Base-by-base conservation (phyloP, 2,329 filamentous ascomycete species). In the Aspergillus quadricinctus region DNA sequence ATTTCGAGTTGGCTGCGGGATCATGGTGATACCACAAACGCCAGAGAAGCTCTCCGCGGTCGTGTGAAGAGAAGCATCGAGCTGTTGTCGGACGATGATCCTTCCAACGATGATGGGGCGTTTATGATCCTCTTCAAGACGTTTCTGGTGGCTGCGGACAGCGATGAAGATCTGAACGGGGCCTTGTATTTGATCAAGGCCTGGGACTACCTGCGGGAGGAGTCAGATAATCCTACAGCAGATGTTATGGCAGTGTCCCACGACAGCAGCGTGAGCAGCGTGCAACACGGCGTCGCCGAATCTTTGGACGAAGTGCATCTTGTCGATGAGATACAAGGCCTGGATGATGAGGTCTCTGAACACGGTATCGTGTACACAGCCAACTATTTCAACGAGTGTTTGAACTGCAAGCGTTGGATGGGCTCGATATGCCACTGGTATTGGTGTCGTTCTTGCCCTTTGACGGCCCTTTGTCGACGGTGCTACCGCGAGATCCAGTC, bases 1-100 rank as follows among this genome's bases (percentile, higher is more conserved):
- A 46, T 53, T n/a, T 53, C 51, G 40, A 48, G 40, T 25, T 53
- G 51, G 51, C 40, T 53, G 17, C 40, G 40, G 41, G 21, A 48
- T n/a, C 41, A 48, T 25, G 51, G 41, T n/a, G 51, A 53, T 48
- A 6, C 49, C 8, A 48, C 19, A 4, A 53, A 51, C 21, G 57
- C 56, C 17, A 19, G 50, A 31, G 21, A 45, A 6, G 53, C 41
- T 48, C 57, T 59, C 17, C 28, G 54, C 28, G 50, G 51, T 7
- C 29, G 41, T 8, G 52, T 56, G 11, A 54, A 52, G 25, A 11
- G 23, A 35, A 17, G 31, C 14, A 35, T 35, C 31, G 31, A 35
- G 8, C 48, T 56, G 10, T 27, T 56, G 10, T 53, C 50, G 23
- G 54, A 53, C 8, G 46, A 56, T 11, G 27, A 50, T 40, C 25